phyloP scores from a whole-genome alignment of 306 rosid species.

The Vicia villosa region DNA sequence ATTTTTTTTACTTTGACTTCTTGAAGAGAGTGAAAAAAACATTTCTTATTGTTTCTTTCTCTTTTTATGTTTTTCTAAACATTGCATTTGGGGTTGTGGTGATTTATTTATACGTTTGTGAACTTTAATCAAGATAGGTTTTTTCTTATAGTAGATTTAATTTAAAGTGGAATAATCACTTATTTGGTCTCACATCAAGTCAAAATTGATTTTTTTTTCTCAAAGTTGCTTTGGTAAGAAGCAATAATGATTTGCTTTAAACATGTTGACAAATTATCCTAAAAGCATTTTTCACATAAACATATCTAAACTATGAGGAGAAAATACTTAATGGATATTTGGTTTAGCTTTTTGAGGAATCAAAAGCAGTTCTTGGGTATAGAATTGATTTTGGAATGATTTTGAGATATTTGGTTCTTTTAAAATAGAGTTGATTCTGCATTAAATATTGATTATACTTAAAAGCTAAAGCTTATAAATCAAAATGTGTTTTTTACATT shows the following conservation, averaged over 20 bases:
- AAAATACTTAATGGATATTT: neutral
- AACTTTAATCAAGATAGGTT: conserved; percentile 10
- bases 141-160: neutral
- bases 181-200: conserved; percentile 17
- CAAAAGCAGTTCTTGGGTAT: too few relatives aligned
- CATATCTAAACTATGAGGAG: neutral
- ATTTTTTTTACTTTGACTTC: conserved; percentile 14
- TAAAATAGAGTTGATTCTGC: too few relatives aligned
- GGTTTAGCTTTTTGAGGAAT: too few relatives aligned
- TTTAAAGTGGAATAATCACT: conserved; percentile 23
- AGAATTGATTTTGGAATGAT: too few relatives aligned
- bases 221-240: conserved; percentile 6
- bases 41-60: conserved; percentile 2
- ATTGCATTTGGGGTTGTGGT: conserved; percentile 25
- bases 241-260: conserved; percentile 3
- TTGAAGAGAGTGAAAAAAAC: neutral
- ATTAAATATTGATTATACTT: too few relatives aligned
- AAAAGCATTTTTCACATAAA: neutral
- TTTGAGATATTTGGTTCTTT: too few relatives aligned
- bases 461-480: too few relatives aligned
- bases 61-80: neutral
- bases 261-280: neutral
- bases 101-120: neutral
- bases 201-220: conserved; percentile 6
- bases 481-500: too few relatives aligned